Evolutionary conservation across 163 green algal genomes (phyloP).

Genomic region (Prototheca cutis): DNA sequence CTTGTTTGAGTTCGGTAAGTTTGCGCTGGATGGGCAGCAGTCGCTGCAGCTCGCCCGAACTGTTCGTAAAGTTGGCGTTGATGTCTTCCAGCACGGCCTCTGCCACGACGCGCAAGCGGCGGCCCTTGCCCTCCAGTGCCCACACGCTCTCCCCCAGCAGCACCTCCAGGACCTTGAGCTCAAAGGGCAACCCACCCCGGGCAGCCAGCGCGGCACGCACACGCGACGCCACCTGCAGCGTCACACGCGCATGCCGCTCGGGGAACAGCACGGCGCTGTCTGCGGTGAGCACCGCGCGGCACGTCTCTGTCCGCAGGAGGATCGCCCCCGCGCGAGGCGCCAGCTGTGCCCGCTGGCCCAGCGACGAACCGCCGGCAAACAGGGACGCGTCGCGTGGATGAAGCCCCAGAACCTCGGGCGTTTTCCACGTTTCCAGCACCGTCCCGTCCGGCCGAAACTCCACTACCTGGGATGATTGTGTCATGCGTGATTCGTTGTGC

Average conservation of each 20-base stretch:
- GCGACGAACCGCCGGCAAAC: slow-evolving; percentile 17
- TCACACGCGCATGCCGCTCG: slow-evolving; percentile 17
- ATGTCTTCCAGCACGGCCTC: slow-evolving; percentile 40
- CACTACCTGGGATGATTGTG: slow-evolving; percentile 26
- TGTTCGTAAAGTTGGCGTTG: slow-evolving; percentile 20
- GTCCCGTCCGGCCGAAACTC: slow-evolving; percentile 24
- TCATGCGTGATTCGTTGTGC: no score
- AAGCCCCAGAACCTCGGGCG: slow-evolving; percentile 25
- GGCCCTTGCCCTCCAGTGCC: slow-evolving; percentile 26
- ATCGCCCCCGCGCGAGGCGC: slow-evolving; percentile 7
- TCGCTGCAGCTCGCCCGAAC: slow-evolving; percentile 37
- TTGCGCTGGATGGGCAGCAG: slow-evolving; percentile 43
- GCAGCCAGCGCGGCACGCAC: slow-evolving; percentile 22
- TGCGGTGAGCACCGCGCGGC: slow-evolving; percentile 24
- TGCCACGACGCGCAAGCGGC: slow-evolving; percentile 30
- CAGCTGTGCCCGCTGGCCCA: slow-evolving; percentile 16
- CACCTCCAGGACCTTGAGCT: slow-evolving; percentile 44
- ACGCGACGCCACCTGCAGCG: slow-evolving; percentile 24
- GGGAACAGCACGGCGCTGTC: slow-evolving; percentile 37
- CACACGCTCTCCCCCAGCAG: slow-evolving; percentile 40
- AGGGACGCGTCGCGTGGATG: slow-evolving; percentile 26
- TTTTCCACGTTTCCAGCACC: slow-evolving; percentile 31
- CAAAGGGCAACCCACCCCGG: slow-evolving; percentile 32
- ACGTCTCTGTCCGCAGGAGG: slow-evolving; percentile 8
- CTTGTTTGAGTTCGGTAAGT: slow-evolving; percentile 15